phyloP scores from a whole-genome alignment of 2,329 filamentous ascomycete genomes.

The Calonectria fujianensis region DNA sequence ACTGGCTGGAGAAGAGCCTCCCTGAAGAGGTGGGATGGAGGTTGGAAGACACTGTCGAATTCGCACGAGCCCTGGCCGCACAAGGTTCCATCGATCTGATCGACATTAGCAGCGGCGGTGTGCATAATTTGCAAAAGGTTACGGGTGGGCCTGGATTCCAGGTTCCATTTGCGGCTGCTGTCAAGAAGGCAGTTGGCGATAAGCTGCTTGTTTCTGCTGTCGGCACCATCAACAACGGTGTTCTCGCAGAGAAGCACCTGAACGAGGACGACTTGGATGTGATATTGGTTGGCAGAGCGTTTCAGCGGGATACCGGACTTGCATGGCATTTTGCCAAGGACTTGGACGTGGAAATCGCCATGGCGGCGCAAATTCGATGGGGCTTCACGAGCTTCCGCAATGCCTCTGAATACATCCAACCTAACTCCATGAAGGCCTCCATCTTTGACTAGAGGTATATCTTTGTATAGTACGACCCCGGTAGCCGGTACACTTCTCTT shows the following conservation, averaged over 20 bases:
- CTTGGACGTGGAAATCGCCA: constrained; percentile 20
- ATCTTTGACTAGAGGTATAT: neutral
- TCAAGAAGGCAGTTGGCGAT: constrained; percentile 1
- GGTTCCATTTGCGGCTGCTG: neutral
- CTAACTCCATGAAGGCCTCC: constrained; percentile 10
- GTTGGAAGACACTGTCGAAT: constrained; percentile 7
- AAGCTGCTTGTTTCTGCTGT: constrained; percentile 11
- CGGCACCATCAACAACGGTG: constrained; percentile 10
- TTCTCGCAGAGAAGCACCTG: constrained; percentile 2
- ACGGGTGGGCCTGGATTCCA: neutral
- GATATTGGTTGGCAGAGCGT: neutral
- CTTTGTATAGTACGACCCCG: neutral
- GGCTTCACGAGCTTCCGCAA: constrained; percentile 11
- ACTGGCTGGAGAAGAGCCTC: constrained; percentile 17
- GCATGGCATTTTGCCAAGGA: constrained; percentile 16
- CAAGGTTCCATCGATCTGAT: constrained; percentile 9
- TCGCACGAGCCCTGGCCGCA: constrained; percentile 4
- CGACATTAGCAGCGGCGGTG: constrained; percentile 5
- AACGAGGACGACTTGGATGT: constrained; percentile 4
- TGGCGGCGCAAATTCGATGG: constrained; percentile 15
- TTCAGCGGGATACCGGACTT: constrained; percentile 9
- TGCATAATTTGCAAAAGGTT: constrained; percentile 2
- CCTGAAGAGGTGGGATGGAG: constrained; percentile 6
- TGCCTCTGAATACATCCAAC: constrained; percentile 18
- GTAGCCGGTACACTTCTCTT: neutral